Base-by-base conservation (phyloP, 2,329 filamentous ascomycete species). In the Fusarium lateritium region DNA sequence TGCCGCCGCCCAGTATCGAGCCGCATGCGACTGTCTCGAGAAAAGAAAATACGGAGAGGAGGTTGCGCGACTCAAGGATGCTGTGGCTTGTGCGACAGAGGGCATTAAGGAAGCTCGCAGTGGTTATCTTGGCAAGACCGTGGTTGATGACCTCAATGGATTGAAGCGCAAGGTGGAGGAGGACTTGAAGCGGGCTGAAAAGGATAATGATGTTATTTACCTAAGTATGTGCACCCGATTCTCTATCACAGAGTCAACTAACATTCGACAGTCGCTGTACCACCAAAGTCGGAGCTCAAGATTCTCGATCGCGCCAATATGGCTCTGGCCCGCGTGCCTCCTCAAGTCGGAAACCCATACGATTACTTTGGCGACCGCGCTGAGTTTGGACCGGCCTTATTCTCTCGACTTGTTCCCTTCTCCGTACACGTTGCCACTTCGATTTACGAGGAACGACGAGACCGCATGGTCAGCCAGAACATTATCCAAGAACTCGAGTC, bases 161-260 rank as follows among this genome's bases (percentile, higher is more conserved):
- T 80, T 99, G 60, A 97, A 97, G 82, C 91, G 85, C 62, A 90
- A 91, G 64, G 92, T 97, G 0, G 87, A 91, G 34, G 94, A 97
- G 72, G 94, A 98, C 70, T 76, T 99, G 70, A 97, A 97, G 80
- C 86, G 95, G 46, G 94, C 95, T 0, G 95, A 98, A 78, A 97
- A 93, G 78, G 96, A 99, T 76, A 99, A 99, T 71, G 95, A 99
- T 77, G 85, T 97, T 73, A 98, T 99, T 17, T 99, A 98, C 77
- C 83, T 98, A 4, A 88, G 91, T 91, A 81, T 71, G 86, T 79
- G 5, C 7, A 5, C 19, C 24, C 7, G 5, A 13, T 1, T 0
- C 5, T 9, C n/a, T 28, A 2, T 1, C 13, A 44, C 8, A 22
- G 26, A 1, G 42, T 9, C 10, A 62, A 61, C 80, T 84, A 71